phyloP scores from a whole-genome alignment of 768 basidiomycete genomes.

The Mycena vitilis region DNA sequence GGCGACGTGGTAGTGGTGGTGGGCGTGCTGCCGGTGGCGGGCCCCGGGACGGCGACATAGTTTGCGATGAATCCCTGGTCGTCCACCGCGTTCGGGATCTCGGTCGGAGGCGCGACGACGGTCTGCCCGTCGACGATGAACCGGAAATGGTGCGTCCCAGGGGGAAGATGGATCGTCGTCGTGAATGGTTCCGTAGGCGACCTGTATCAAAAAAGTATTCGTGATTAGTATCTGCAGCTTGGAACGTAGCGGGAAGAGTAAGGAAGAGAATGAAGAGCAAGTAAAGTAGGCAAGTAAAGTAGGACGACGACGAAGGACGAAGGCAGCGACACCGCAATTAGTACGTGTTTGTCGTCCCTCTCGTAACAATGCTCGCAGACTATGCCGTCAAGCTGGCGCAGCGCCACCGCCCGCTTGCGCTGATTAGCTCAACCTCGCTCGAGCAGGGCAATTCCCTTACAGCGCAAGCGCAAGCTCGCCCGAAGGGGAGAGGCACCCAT shows the following conservation, averaged over 20 bases:
- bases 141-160: conserved; percentile 93
- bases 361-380: conserved; percentile 10
- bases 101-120: conserved; percentile 70
- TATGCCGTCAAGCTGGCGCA: conserved; percentile 1
- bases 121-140: conserved; percentile 94
- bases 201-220: conserved; percentile 1
- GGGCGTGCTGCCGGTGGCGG: conserved; percentile 32
- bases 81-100: conserved; percentile 87
- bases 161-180: conserved; percentile 67
- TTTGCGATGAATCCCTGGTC: conserved; percentile 96
- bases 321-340: conserved; percentile 14
- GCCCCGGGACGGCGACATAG: conserved; percentile 79
- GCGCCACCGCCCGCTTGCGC: conserved; percentile 1
- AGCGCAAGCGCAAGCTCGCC: not conserved
- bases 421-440: not conserved
- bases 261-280: not conserved
- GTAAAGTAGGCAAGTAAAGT: not conserved
- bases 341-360: conserved; percentile 18
- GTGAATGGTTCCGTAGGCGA: conserved; percentile 28
- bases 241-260: not conserved
- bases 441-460: too few species aligned
- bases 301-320: not conserved
- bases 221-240: conserved; percentile 18
- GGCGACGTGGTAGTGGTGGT: conserved; percentile 39
- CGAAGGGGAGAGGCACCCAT: not conserved